Base-by-base conservation (phyloP, 2,329 filamentous ascomycete species). In the Tolypocladium nubicola region DNA sequence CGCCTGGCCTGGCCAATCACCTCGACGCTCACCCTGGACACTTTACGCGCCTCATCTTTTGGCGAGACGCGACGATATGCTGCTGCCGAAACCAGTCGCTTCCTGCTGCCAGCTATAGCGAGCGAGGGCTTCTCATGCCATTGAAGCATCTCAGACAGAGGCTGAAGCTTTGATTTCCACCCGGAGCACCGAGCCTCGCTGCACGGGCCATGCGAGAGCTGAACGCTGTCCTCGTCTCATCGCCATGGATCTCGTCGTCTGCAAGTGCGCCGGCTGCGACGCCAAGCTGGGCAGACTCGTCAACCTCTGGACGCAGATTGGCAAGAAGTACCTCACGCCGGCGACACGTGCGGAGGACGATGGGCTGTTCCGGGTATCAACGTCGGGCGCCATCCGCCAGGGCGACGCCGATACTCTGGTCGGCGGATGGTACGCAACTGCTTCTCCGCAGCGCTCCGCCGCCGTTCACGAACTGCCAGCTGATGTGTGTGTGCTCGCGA, bases 241-340 rank as follows among this genome's bases (percentile, higher is more conserved):
- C 41, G 43, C 53, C 50, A 76, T 76, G 73, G 70, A 75, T 38
- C 60, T 52, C 7, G 64, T 75, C 49, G 57, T 61, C 37, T 69
- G 70, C 63, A 69, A 67, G 58, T 77, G 75, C 64, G 62, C 65
- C 55, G 63, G 63, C 37, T 72, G 67, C 58, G 62, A 70, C 30
- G 59, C 62, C 8, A 56, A 62, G 7, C 57, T 75, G n/a, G 69
- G 68, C 53, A 57, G 53, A 1, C 67, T 73, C 52, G 41, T 64
- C 56, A 76, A 77, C 43, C 47, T 70, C 8, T 77, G 74, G 74
- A 70, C 62, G 2, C 68, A 74, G 59, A 68, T 77, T 38, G 73
- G 71, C 47, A 73, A 72, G 52, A 68, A 66, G 26, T 74, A 75
- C 58, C 68, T 73, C 55, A 73, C 70, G n/a, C 73, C 73, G 5